Base-by-base conservation (phyloP, 208 protist species). In the Trypanosoma caninum region DNA sequence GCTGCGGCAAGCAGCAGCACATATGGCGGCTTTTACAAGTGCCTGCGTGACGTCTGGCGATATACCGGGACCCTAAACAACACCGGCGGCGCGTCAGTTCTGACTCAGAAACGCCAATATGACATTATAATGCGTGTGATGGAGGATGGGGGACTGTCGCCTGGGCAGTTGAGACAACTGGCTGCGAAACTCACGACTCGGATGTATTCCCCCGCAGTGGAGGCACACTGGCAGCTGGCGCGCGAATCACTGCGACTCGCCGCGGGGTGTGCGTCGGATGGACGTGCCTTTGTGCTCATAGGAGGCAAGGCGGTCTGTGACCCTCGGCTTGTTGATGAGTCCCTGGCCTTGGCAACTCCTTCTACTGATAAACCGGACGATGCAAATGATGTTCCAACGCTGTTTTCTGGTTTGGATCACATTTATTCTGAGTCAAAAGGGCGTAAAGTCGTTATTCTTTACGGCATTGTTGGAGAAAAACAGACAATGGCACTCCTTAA, bases 181-280 rank as follows among this genome's bases (percentile, higher is more conserved):
- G 68, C 45, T 41, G 53, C 73, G 42, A 77, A 85, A 54, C 78
- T 87, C 59, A 74, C 76, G 0, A 47, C 78, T 0, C 76, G 84
- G 8, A 33, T 78, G 25, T 76, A 82, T 59, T 84, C 84, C 2
- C 84, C 84, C 2, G 72, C 69, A 0, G 80, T 91, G 27, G 80
- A 80, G 48, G 78, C 79, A 34, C 84, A 91, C 57, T 81, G 82
- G 67, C 50, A 69, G 14, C 67, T 87, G n/a, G 65, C 74, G 0
- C 59, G 67, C 6, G 67, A 31, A 25, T 61, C 75, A 14, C 28
- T 54, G 7, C 1, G 33, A 42, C 42, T 47, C 20, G 14, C n/a
- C 18, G 68, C 35, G 16, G 68, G 55, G 10, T 66, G 61, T 41
- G 47, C 68, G 6, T 35, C 9, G 14, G 56, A 68, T 35, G 55